Conservation (phyloP, 208 protist genomes). For the Acanthamoeba royreba region DNA sequence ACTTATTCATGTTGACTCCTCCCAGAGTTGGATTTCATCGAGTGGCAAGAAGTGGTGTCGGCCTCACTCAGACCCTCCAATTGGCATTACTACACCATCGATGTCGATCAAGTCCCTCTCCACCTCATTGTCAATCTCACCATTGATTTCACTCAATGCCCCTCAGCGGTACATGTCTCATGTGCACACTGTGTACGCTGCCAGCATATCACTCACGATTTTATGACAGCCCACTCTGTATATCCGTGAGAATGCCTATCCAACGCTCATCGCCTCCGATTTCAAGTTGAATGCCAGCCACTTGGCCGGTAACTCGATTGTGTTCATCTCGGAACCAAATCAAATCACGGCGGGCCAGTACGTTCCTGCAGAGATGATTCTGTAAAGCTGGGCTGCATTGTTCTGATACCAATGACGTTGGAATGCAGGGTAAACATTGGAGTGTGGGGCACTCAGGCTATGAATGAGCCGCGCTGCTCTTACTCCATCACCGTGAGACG, state of each 20-base stretch:
- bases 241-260: background rate
- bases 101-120: background rate
- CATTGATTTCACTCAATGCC: background rate
- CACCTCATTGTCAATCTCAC: background rate
- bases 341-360: background rate
- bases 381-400: background rate
- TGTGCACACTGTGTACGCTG: too few species aligned
- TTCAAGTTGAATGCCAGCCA: background rate
- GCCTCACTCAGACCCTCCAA: background rate
- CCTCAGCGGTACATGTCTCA: background rate
- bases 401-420: background rate
- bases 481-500: background rate
- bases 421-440: background rate
- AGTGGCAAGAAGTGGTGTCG: background rate
- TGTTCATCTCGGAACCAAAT: background rate
- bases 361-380: background rate
- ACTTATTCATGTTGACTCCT: background rate
- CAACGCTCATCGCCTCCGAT: background rate
- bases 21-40: background rate
- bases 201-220: background rate
- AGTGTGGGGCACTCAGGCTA: background rate
- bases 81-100: background rate
- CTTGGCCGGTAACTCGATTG: background rate
- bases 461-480: background rate
- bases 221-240: background rate